Evolutionary conservation across 164 flowering plant genomes (phyloP).

Genomic region (Sedum album): DNA sequence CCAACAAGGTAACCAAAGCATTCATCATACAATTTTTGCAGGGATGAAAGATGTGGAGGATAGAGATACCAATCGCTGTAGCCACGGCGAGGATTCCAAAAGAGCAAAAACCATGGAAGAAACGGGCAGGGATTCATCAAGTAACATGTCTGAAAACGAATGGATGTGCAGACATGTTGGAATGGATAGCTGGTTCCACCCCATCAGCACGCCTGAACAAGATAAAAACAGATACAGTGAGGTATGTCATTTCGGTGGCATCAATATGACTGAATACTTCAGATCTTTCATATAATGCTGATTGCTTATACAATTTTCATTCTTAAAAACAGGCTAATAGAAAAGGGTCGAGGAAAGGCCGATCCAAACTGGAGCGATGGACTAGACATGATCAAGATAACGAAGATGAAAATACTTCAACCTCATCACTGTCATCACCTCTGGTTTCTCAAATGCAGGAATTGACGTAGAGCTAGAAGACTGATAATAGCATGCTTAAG

Average conservation of each 20-base stretch:
- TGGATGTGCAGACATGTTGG: slow-evolving; percentile 6
- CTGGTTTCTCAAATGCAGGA: neutral
- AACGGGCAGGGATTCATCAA: neutral
- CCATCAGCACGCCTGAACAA: neutral
- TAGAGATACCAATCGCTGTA: neutral
- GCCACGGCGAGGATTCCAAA: neutral
- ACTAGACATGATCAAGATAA: neutral
- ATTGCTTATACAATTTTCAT: neutral
- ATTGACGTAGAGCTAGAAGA: neutral
- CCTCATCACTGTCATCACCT: neutral
- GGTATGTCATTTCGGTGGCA: neutral
- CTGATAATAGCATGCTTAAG: too few species aligned
- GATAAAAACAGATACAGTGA: neutral
- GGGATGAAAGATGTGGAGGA: neutral
- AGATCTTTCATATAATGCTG: neutral
- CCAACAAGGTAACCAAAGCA: neutral
- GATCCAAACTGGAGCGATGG: slow-evolving; percentile 3
- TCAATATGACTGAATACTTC: neutral
- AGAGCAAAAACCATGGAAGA: neutral
- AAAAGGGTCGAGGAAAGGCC: neutral
- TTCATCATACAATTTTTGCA: neutral
- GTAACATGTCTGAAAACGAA: neutral
- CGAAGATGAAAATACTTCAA: neutral
- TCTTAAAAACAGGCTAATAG: neutral
- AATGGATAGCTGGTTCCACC: neutral